Evolutionary conservation across 345 rosid species (phyloP).

Genomic region (Fremontodendron californicum): DNA sequence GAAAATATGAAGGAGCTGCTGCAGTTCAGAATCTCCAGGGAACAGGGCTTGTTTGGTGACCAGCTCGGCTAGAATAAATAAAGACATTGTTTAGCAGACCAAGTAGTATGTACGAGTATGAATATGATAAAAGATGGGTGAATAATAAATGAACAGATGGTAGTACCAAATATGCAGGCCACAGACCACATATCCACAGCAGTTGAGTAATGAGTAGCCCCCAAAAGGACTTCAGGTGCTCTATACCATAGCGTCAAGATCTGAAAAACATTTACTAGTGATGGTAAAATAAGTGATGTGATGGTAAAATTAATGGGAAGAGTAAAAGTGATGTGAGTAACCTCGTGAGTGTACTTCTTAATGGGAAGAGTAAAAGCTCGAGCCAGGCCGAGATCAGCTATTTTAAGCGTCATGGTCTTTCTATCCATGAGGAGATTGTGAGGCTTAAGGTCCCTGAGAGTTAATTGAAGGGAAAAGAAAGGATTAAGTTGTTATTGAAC

Average conservation of each 20-base stretch:
- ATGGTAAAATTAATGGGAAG: too few relatives aligned
- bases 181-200: slow-evolving; percentile 98
- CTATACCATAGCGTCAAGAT: slow-evolving; percentile 94
- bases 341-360: slow-evolving; percentile 97
- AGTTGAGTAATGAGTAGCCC: slow-evolving; percentile 92
- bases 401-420: slow-evolving; percentile 68
- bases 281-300: neutral
- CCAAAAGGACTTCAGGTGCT: slow-evolving; percentile 95
- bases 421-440: slow-evolving; percentile 89
- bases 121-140: neutral
- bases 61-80: slow-evolving; percentile 55
- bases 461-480: neutral
- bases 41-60: slow-evolving; percentile 87
- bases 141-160: neutral
- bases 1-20: slow-evolving; percentile 92
- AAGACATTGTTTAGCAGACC: neutral
- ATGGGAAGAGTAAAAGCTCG: slow-evolving; percentile 86
- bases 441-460: slow-evolving; percentile 87
- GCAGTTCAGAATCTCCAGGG: slow-evolving; percentile 93
- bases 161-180: slow-evolving; percentile 81
- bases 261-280: slow-evolving; percentile 31
- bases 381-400: slow-evolving; percentile 95
- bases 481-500: neutral
- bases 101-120: neutral
- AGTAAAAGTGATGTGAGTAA: slow-evolving; percentile 14